Evolutionary conservation across 164 flowering plant species (phyloP).

Genomic region (Tinospora cordifolia): DNA sequence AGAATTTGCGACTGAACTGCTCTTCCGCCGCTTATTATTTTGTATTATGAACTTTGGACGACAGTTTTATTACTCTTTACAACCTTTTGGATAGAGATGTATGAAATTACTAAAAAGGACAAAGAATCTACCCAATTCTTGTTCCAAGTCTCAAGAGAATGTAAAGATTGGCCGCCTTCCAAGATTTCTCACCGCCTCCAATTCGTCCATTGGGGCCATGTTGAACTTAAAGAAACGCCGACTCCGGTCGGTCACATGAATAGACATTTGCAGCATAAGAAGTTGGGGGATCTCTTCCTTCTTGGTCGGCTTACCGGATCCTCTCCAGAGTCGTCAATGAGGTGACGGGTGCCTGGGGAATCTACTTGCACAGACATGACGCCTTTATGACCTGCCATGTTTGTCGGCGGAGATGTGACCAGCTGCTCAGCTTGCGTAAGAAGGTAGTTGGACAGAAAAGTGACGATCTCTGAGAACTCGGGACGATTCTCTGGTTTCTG

Average conservation of each 20-base stretch:
- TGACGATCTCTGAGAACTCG: slow-evolving; percentile 40
- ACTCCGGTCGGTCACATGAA: background rate
- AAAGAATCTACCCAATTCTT: background rate
- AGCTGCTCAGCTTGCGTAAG: background rate
- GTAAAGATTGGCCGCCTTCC: background rate
- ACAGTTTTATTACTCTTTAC: background rate
- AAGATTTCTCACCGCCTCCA: background rate
- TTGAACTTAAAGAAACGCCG: background rate
- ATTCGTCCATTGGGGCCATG: background rate
- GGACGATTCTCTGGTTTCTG: slow-evolving; percentile 56
- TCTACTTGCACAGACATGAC: background rate
- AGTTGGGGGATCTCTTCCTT: slow-evolving; percentile 7
- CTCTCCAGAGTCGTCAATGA: slow-evolving; percentile 17
- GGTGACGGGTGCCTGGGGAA: slow-evolving; percentile 21
- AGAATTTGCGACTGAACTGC: too few species aligned
- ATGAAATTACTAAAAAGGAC: background rate
- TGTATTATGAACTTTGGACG: too few species aligned
- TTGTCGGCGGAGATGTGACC: slow-evolving; percentile 8
- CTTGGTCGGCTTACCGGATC: slow-evolving; percentile 8
- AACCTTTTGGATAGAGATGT: background rate
- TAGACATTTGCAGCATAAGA: slow-evolving; percentile 17
- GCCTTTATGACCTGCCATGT: slow-evolving; percentile 8
- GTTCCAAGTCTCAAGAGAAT: background rate
- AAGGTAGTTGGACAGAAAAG: slow-evolving; percentile 20
- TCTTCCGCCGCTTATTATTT: too few species aligned